Conservation (phyloP, 768 basidiomycete species). For the Neoboletus magnificus region DNA sequence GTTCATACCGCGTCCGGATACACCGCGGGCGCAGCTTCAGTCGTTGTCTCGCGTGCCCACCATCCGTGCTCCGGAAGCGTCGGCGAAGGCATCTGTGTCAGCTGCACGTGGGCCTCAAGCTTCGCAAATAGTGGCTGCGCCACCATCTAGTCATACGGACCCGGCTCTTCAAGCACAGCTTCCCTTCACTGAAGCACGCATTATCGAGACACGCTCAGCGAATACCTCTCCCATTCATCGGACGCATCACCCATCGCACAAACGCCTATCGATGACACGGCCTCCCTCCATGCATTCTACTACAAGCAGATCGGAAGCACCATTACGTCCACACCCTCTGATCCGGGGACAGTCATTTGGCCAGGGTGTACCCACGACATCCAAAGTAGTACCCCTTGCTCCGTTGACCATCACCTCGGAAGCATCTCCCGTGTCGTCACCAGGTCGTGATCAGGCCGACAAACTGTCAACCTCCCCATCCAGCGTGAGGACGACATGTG, state of each 20-base stretch:
- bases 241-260: conserved; percentile 34
- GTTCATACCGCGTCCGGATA: conserved; percentile 23
- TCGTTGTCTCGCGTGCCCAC: conserved; percentile 35
- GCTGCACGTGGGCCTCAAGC: conserved; percentile 18
- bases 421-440: conserved; percentile 42
- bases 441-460: conserved; percentile 25
- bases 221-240: conserved; percentile 39
- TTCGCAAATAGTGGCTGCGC: conserved; percentile 9
- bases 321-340: conserved; percentile 68
- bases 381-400: conserved; percentile 49
- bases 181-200: conserved; percentile 17
- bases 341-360: conserved; percentile 73
- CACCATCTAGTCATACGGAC: conserved; percentile 14
- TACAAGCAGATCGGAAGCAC: conserved; percentile 34
- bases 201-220: conserved; percentile 36
- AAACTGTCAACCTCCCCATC: conserved; percentile 34
- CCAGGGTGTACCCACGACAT: conserved; percentile 30
- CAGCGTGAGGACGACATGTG: conserved; percentile 37
- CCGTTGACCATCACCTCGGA: conserved; percentile 62
- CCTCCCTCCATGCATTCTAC: conserved; percentile 64
- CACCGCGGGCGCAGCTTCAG: conserved; percentile 30
- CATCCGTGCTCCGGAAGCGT: conserved; percentile 29
- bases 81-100: conserved; percentile 12
- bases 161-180: conserved; percentile 14
- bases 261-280: conserved; percentile 47